Evolutionary conservation across 2,329 filamentous ascomycete species (phyloP).

Genomic region (Chrysoporthe austroafricana): DNA sequence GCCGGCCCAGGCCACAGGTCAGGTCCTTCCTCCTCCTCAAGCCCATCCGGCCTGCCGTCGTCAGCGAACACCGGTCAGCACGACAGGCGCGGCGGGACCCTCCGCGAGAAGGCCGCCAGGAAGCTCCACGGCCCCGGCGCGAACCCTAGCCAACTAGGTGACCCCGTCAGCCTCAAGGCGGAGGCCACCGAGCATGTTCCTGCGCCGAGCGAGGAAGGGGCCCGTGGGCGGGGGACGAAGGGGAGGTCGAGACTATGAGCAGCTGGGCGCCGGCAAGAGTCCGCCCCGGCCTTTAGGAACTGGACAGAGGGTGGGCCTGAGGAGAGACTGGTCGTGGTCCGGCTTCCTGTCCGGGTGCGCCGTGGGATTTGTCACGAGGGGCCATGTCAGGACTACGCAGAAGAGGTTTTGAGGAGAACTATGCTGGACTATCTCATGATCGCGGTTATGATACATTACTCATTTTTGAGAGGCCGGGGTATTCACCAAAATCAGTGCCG

Average conservation of each 20-base stretch:
- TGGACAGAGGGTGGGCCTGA: not conserved
- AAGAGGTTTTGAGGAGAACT: conserved; percentile 4
- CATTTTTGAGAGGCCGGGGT: not conserved
- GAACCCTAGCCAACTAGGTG: conserved; percentile 26
- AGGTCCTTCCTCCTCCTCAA: not conserved
- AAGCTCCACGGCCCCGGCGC: conserved; percentile 23
- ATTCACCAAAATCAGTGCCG: not conserved
- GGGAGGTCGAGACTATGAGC: conserved; percentile 18
- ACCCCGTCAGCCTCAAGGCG: conserved; percentile 26
- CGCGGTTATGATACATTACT: not conserved
- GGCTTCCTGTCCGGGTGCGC: conserved; percentile 19
- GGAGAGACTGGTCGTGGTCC: conserved; percentile 16
- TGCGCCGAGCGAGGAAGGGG: conserved; percentile 22
- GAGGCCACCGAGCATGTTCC: conserved; percentile 25
- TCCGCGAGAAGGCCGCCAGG: conserved; percentile 27
- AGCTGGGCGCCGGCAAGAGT: conserved; percentile 3
- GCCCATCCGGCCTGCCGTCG: not conserved
- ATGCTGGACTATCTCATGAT: no score
- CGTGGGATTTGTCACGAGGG: conserved; percentile 22
- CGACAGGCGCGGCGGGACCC: conserved; percentile 10
- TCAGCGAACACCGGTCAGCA: not conserved
- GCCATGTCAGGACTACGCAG: conserved; percentile 20
- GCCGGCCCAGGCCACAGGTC: not conserved
- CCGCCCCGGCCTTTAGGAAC: conserved; percentile 7
- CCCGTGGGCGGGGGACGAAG: conserved; percentile 1